phyloP scores from a whole-genome alignment of 345 rosid genomes.

The Cochlearia excelsa region DNA sequence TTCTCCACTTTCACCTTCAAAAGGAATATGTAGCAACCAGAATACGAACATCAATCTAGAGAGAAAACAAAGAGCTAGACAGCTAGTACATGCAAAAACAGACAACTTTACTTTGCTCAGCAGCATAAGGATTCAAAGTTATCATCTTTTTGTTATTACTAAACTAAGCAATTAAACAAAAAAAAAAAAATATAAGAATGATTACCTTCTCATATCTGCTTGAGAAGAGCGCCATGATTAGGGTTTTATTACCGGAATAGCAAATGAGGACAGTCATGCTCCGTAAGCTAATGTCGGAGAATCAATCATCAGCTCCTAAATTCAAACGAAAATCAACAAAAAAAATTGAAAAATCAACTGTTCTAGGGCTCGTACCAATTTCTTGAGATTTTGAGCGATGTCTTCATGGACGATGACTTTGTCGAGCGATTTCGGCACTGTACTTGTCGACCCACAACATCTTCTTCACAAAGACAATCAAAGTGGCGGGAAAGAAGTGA shows the following conservation, averaged over 20 bases:
- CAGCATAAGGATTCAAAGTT: constrained; percentile 13
- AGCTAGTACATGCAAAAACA: constrained; percentile 15
- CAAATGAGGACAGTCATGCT: constrained; percentile 95
- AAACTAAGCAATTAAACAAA: neutral
- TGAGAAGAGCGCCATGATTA: constrained; percentile 85
- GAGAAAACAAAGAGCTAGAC: neutral
- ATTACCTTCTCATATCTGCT: constrained; percentile 90
- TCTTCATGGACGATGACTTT: constrained; percentile 74
- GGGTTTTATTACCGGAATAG: constrained; percentile 99
- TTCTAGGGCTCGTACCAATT: constrained; percentile 82
- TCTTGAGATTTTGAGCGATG: constrained; percentile 78
- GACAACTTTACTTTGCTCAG: neutral
- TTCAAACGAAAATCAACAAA: too few species aligned
- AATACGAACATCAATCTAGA: too few species aligned
- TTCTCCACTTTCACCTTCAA: constrained; percentile 99
- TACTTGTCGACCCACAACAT: constrained; percentile 99
- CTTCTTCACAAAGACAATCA: constrained; percentile 10
- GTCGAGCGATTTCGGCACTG: constrained; percentile 88
- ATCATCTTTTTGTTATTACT: neutral
- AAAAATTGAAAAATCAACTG: too few species aligned
- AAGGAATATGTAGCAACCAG: too few species aligned
- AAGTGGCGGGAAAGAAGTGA: constrained; percentile 35
- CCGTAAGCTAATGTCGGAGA: constrained; percentile 56
- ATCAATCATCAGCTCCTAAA: neutral
- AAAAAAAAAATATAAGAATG: neutral